These are phyloP conservation scores for Cyphellophora attinorum DNA, from an alignment of 2,329 filamentous ascomycete genomes.

Conservation along the genomic window DNA sequence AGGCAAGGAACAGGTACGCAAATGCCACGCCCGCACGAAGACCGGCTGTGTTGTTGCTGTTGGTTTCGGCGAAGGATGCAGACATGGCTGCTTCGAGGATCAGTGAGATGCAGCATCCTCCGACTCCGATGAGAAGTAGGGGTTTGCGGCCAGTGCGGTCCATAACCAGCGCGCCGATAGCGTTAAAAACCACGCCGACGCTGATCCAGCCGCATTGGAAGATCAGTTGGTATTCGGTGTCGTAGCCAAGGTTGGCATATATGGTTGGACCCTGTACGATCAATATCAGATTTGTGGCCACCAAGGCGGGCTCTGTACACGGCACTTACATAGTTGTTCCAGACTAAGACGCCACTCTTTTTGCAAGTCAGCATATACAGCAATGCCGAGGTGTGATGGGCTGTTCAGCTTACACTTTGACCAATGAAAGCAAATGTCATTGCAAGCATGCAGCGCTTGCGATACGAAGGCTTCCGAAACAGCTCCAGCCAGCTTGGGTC, in stretches of 20 bases:
- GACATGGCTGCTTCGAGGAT: slow-evolving; percentile 29
- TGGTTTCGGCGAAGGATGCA: slow-evolving; percentile 23
- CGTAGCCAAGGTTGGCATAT: slow-evolving; percentile 7
- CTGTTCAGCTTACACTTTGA: too few relatives aligned
- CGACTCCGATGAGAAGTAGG: slow-evolving; percentile 23
- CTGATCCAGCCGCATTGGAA: slow-evolving; percentile 12
- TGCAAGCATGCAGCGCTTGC: too few relatives aligned
- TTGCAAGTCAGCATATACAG: too few relatives aligned
- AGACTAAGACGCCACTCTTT: too few relatives aligned
- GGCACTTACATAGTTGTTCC: too few relatives aligned
- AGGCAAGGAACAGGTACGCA: slow-evolving; percentile 31
- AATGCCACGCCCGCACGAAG: slow-evolving; percentile 30
- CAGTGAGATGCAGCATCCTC: slow-evolving; percentile 30
- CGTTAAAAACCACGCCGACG: slow-evolving; percentile 6
- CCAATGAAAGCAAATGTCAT: too few relatives aligned
- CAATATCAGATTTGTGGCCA: too few relatives aligned
- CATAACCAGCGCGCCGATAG: slow-evolving; percentile 5
- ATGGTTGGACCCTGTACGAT: slow-evolving; percentile 10
- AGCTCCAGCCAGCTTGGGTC: too few relatives aligned
- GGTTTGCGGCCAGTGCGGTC: too few relatives aligned
- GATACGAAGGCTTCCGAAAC: too few relatives aligned
- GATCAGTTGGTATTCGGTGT: slow-evolving; percentile 6
- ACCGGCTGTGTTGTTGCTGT: slow-evolving; percentile 23
- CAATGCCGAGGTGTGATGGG: too few relatives aligned
- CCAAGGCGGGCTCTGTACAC: too few relatives aligned